phyloP scores from a whole-genome alignment of 2,329 filamentous ascomycete species.

The Sarocladium oryzae region DNA sequence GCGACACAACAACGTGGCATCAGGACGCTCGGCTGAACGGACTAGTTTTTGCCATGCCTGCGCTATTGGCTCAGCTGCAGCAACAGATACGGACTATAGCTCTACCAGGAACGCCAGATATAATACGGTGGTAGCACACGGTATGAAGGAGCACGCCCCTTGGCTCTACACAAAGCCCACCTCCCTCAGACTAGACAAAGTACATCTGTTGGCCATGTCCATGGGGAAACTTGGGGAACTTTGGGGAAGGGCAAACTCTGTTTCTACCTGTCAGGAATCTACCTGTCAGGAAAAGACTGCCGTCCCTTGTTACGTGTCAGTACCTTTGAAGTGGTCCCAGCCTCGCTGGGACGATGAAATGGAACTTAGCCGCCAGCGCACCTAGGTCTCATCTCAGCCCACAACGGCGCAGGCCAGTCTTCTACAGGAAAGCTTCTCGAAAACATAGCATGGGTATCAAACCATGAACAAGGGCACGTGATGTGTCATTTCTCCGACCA shows the following conservation, averaged over 20 bases:
- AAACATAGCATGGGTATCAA: background rate
- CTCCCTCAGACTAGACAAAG: too few relatives aligned
- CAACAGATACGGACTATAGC: too few relatives aligned
- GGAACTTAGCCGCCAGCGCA: background rate
- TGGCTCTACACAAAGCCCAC: too few relatives aligned
- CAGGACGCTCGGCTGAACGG: background rate
- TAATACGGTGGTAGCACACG: too few relatives aligned
- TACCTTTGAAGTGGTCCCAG: too few relatives aligned
- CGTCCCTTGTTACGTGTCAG: too few relatives aligned
- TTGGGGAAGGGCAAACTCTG: background rate
- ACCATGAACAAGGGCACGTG: background rate
- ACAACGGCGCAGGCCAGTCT: background rate
- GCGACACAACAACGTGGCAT: background rate
- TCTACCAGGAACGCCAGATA: too few relatives aligned
- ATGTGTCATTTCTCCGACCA: slow-evolving; percentile 4
- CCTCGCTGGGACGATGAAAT: background rate
- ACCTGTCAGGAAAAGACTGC: too few relatives aligned
- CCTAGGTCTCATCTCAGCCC: background rate
- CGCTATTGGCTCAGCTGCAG: background rate
- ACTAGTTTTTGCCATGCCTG: background rate
- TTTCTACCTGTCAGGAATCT: too few relatives aligned
- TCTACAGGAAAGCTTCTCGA: slow-evolving; percentile 3
- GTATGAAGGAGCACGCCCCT: too few relatives aligned
- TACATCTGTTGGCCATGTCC: too few relatives aligned
- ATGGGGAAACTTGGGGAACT: slow-evolving; percentile 3